Evolutionary conservation across 2,329 filamentous ascomycete genomes (phyloP), one percentile per base, ranked within the genome.

Genomic region (Colletotrichum navitas): DNA sequence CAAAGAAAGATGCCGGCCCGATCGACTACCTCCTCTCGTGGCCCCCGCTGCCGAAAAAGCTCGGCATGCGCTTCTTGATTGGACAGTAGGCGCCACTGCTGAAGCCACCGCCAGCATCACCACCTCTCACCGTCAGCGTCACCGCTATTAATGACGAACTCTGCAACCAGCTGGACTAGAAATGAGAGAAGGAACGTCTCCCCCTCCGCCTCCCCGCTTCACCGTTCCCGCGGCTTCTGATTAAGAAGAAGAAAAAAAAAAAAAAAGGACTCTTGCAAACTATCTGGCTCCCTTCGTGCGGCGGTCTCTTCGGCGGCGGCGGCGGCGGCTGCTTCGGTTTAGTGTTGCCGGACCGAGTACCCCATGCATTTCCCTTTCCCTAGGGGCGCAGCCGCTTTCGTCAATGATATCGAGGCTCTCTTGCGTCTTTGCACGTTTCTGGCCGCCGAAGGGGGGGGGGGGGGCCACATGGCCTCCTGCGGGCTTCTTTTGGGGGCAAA

Each of bases 1-100:
- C 55, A 62, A 39, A 66, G 32, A 62, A 62, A 34, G 36, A 52
- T 54, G 58, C 65, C 47, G 36, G 65, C 65, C 56, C 36, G 12
- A 2, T 18, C 39, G 16, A 41, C 39, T 14, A 7, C 4, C 18
- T 21, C 16, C 11, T 43, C 47, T 21, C 16, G 61, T 5, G 34
- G 4, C 3, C 12, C 12, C 5, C 10, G 2, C 55, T 16, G 10
- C 55, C 34, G 2, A 36, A 56, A 45, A 45, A 5, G 56, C 24
- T 45, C 58, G 47, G 47, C 34, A 36, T 41, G n/a, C 24, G 18
- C 5, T 4, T 36, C 41, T 11, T 41, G 61, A 54, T 63, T 63
- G 61, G 47, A 21, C 36, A 51, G 26, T 51, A 29, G 32, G 59
- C 32, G 34, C 45, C 45, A 47, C 45, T 5, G 8, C 45, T n/a